Percentiles rank a stretch among this genome's conserved stretches.
Evolutionary conservation across 352 stramenopile genomes (phyloP).

Genomic region (Aphanomyces cochlioides): DNA sequence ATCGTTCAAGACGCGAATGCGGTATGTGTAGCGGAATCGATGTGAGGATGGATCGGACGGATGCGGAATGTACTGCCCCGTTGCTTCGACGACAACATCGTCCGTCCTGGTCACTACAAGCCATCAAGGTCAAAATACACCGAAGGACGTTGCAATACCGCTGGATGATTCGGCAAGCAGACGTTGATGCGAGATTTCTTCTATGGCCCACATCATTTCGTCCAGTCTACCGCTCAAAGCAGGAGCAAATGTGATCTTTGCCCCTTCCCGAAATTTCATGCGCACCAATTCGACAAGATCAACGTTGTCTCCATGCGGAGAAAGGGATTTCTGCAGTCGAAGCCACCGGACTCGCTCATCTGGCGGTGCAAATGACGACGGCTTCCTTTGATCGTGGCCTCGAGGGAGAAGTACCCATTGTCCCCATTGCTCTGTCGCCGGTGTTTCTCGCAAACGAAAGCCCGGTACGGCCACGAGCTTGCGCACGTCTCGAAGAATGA

Average conservation of each 20-base stretch:
- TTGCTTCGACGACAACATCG: conserved; percentile 65
- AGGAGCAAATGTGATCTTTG: conserved; percentile 26
- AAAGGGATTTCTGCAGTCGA: conserved; percentile 44
- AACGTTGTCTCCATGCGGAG: conserved; percentile 35
- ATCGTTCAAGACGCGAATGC: conserved; percentile 72
- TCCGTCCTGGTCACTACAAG: conserved; percentile 58
- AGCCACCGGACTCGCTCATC: conserved; percentile 34
- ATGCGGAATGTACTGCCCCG: conserved; percentile 59
- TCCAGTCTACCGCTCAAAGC: conserved; percentile 38
- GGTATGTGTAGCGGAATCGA: conserved; percentile 72
- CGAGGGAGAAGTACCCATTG: conserved; percentile 40
- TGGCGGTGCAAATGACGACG: conserved; percentile 1
- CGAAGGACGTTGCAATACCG: conserved; percentile 35
- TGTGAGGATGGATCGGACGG: conserved; percentile 49
- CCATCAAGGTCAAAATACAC: background rate
- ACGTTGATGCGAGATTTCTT: conserved; percentile 61
- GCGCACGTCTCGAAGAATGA: conserved; percentile 54
- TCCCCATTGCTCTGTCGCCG: conserved; percentile 66
- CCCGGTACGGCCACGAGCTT: conserved; percentile 55
- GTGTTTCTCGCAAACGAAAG: conserved; percentile 53
- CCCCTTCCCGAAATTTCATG: conserved; percentile 45
- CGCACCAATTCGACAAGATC: conserved; percentile 45
- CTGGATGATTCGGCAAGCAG: conserved; percentile 68
- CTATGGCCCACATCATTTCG: conserved; percentile 57
- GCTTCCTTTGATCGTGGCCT: background rate